Evolutionary conservation across 2,329 filamentous ascomycete species (phyloP).

Genomic region (Fusarium sp.): DNA sequence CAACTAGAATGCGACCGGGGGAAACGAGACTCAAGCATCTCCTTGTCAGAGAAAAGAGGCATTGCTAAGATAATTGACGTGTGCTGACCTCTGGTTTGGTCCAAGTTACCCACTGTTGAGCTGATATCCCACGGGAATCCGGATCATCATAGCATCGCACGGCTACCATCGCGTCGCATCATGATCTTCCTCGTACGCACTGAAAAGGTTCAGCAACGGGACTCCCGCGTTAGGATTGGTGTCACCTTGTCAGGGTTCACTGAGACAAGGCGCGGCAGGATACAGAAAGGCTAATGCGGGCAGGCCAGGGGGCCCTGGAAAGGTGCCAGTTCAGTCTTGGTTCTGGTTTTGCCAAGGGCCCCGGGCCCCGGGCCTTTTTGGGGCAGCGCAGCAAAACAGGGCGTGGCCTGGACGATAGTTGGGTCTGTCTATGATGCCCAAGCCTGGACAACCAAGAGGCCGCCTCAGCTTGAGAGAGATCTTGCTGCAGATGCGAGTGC

Average conservation of each 20-base stretch:
- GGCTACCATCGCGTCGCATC: conserved; percentile 5
- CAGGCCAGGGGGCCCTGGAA: conserved; percentile 27
- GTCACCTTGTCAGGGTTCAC: conserved; percentile 30
- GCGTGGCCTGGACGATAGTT: not conserved
- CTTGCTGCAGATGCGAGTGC: conserved; percentile 21
- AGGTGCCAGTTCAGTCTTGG: conserved; percentile 1
- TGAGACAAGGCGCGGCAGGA: conserved; percentile 36
- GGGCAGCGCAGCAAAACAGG: conserved; percentile 18
- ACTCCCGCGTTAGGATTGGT: conserved; percentile 17
- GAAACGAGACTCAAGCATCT: conserved; percentile 11
- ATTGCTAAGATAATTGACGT: not conserved
- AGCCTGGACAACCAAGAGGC: conserved; percentile 1
- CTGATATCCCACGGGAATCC: conserved; percentile 1
- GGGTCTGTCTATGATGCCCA: not conserved
- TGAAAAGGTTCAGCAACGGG: not conserved
- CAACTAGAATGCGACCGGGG: conserved; percentile 11
- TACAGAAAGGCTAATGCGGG: conserved; percentile 22
- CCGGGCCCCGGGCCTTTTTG: conserved; percentile 9
- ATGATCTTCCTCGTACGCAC: conserved; percentile 19
- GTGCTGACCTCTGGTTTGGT: conserved; percentile 18
- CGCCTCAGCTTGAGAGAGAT: conserved; percentile 29
- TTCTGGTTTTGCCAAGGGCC: not conserved
- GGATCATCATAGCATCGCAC: conserved; percentile 1
- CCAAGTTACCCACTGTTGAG: not conserved
- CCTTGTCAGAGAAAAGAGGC: conserved; percentile 14